Base-by-base conservation (phyloP, 2,329 filamentous ascomycete genomes). In the Colletotrichum sp. region DNA sequence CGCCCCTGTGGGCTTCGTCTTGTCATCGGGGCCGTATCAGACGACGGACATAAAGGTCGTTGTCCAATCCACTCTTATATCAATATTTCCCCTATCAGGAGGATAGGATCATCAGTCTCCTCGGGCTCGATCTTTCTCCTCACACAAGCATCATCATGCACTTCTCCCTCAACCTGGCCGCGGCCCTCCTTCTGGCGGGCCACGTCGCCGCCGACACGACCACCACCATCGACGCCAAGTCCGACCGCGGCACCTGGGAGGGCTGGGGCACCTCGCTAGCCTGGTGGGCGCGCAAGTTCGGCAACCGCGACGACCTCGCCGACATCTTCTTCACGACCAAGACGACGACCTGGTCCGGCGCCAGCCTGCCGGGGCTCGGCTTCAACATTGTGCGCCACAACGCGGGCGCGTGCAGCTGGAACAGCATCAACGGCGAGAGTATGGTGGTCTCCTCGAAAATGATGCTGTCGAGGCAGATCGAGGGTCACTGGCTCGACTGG, bases 341-440 rank as follows among this genome's bases (percentile, higher is more conserved):
- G 18, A 75, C 77, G 12, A 81, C 79, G 0, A 77, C 72, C 1
- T 80, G 55, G 55, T 82, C 66, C 78, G 78, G 79, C n/a, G 62
- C 77, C 5, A 76, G 69, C 18, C 65, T 86, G 1, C 84, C 84
- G 1, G 84, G 84, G 0, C 80, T 86, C 6, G 84, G 84, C 6
- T 77, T 86, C 76, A 86, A 82, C 71, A 86, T 86, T 66, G 84
- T 80, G 4, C 82, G 85, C 6, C 85, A 86, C 78, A 86, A 86
- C 75, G 84, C 83, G 16, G 85, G 84, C 9, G 85, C 84, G 7
- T 81, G 79, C 75, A 84, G 82, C 76, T 78, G 74, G 69, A 85
- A 84, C 70, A 79, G 70, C 24, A 76, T 81, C 74, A 76, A 82
- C 66, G 79, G 81, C 16, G 77, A 78, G 15, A 74, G 73, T 15